A percentile compares a stretch with the other conserved stretches of the same genome.
Conservation (phyloP, 805 yeast species). For the Saccharomycopsis sp. region DNA sequence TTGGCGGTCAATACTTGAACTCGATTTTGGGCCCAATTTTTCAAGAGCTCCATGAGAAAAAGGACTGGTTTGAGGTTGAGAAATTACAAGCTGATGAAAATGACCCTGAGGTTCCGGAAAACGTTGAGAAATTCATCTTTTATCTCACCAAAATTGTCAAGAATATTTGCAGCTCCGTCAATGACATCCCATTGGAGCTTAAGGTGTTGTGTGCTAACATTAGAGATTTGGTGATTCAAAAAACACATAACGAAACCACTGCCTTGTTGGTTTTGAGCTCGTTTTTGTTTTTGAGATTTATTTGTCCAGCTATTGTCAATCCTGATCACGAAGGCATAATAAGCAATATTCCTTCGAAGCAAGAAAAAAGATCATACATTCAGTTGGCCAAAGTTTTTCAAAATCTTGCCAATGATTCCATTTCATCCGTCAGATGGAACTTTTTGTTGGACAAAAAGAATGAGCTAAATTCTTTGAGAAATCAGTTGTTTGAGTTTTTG, state of each 20-base stretch:
- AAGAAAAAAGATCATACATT: conserved; percentile 56
- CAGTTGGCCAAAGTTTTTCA: conserved; percentile 80
- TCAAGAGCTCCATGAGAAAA: conserved; percentile 39
- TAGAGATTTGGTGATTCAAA: conserved; percentile 22
- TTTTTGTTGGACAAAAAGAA: conserved; percentile 34
- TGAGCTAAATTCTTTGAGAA: conserved; percentile 32
- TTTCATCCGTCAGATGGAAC: conserved; percentile 57
- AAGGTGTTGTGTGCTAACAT: conserved; percentile 65
- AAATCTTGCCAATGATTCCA: conserved; percentile 76
- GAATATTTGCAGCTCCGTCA: conserved; percentile 44
- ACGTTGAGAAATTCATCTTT: conserved; percentile 40
- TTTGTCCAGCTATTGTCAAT: conserved; percentile 84
- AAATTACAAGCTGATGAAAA: conserved; percentile 32
- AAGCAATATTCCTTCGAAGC: conserved; percentile 26
- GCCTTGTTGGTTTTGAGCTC: conserved; percentile 75
- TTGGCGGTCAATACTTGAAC: conserved; percentile 52
- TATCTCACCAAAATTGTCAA: conserved; percentile 51
- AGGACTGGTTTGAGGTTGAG: conserved; percentile 58
- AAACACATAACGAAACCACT: conserved; percentile 38
- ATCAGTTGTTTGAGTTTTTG: conserved; percentile 9
- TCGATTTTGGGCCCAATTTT: conserved; percentile 49
- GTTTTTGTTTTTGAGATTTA: conserved; percentile 68
- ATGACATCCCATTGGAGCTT: conserved; percentile 63
- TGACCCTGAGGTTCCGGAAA: background rate
- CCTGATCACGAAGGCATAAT: conserved; percentile 51